Evolutionary conservation across 208 protist species (phyloP).

Genomic region (Angomonas ambiguus): DNA sequence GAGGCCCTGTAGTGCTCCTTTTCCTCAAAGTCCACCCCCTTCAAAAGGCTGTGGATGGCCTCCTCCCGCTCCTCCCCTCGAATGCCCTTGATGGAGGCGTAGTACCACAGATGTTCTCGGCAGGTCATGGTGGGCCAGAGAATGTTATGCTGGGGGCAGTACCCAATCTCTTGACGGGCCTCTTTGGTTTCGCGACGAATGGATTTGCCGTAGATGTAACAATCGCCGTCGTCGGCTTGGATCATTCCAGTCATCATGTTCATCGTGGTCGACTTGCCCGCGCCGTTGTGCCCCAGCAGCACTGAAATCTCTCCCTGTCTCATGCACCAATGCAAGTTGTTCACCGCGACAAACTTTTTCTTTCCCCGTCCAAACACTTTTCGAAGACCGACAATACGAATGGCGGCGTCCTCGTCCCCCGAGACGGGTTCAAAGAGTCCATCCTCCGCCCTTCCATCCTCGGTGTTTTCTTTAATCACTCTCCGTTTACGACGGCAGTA

Average conservation of each 20-base stretch:
- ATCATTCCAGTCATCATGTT: constrained; percentile 84
- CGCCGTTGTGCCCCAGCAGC: constrained; percentile 64
- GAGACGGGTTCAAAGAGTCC: constrained; percentile 19
- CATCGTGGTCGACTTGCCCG: constrained; percentile 70
- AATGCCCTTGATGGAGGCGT: constrained; percentile 82
- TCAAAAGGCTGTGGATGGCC: constrained; percentile 31
- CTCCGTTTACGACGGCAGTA: constrained; percentile 18
- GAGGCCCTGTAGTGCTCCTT: constrained; percentile 24
- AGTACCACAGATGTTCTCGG: constrained; percentile 90
- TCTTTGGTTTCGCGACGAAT: constrained; percentile 36
- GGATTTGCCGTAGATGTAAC: constrained; percentile 59
- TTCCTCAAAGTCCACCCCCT: constrained; percentile 43
- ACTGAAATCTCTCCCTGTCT: constrained; percentile 57
- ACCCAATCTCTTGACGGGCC: constrained; percentile 73
- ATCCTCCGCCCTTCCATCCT: constrained; percentile 16
- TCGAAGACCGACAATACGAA: constrained; percentile 22
- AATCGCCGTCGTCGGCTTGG: constrained; percentile 54
- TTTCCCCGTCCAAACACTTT: constrained; percentile 27
- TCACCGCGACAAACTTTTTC: constrained; percentile 45
- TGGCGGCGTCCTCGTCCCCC: constrained; percentile 19
- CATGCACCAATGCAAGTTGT: constrained; percentile 49
- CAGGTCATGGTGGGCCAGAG: constrained; percentile 86
- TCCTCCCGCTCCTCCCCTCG: constrained; percentile 17
- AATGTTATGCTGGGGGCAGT: constrained; percentile 94
- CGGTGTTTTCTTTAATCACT: constrained; percentile 11